Percentiles rank a stretch among this genome's conserved stretches.
phyloP scores from a whole-genome alignment of 2,329 filamentous ascomycete genomes.

The Thielaviopsis cerberus region DNA sequence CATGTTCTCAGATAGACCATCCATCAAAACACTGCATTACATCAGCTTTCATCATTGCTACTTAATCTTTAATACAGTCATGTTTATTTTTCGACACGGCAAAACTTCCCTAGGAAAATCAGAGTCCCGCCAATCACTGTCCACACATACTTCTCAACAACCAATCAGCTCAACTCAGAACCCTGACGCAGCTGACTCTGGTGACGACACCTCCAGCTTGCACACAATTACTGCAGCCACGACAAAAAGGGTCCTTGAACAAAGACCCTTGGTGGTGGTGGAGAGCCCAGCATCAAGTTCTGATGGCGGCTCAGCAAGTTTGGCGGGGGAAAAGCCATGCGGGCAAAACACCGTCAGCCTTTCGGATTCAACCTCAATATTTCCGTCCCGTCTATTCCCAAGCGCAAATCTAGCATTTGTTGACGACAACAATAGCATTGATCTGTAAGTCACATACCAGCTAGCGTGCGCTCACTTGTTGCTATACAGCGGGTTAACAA shows the following conservation, averaged over 20 bases:
- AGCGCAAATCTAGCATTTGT: slow-evolving; percentile 4
- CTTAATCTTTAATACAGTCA: no score
- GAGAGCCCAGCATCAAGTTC: no score
- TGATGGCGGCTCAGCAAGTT: background rate
- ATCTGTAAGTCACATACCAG: slow-evolving; percentile 10
- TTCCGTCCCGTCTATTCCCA: background rate
- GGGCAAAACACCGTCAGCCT: background rate
- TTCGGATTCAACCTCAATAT: slow-evolving; percentile 6
- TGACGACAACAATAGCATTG: slow-evolving; percentile 8
- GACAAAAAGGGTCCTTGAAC: no score
- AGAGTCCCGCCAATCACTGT: no score
- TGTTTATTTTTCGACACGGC: background rate
- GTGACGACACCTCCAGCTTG: background rate
- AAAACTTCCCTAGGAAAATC: no score
- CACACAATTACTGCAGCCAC: no score
- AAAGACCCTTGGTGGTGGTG: no score
- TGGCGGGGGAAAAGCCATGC: background rate
- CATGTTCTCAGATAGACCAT: no score
- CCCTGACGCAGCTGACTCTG: background rate
- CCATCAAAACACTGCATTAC: no score
- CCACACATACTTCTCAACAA: background rate
- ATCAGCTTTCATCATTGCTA: no score
- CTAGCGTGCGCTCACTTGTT: background rate
- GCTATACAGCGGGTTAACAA: background rate
- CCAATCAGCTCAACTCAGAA: background rate